phyloP scores from a whole-genome alignment of 139 green algal genomes.

The Tetraselmis chui region DNA sequence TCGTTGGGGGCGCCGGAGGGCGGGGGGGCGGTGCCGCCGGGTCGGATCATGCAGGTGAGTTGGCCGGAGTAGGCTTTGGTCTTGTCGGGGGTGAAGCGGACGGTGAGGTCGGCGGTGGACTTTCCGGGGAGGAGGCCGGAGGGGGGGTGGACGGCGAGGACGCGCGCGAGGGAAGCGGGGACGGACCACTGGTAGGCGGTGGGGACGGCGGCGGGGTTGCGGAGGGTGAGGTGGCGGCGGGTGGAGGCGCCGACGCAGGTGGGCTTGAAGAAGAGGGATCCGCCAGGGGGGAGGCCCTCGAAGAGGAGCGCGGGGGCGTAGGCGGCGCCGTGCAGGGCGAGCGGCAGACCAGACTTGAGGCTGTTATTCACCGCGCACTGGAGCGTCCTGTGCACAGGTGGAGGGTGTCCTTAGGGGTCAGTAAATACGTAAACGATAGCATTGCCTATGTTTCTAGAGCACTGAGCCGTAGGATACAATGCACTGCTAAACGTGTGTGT shows the following conservation, averaged over 20 bases:
- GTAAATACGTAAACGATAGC: too few relatives aligned
- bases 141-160: conserved; percentile 33
- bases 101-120: conserved; percentile 33
- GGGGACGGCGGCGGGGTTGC: conserved; percentile 46
- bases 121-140: conserved; percentile 44
- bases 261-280: conserved; percentile 46
- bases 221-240: conserved; percentile 35
- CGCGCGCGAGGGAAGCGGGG: conserved; percentile 24
- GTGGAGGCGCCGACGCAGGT: conserved; percentile 60
- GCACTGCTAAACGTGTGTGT: too few relatives aligned
- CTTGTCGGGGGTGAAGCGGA: conserved; percentile 39
- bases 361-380: neutral
- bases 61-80: conserved; percentile 22
- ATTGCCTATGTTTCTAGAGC: too few relatives aligned
- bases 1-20: neutral
- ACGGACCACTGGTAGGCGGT: conserved; percentile 43
- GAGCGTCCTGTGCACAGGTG: too few relatives aligned
- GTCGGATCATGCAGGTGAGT: conserved; percentile 2
- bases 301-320: conserved; percentile 30
- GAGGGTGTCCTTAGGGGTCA: too few relatives aligned
- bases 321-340: conserved; percentile 32
- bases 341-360: conserved; percentile 1
- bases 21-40: neutral
- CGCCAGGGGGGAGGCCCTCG: conserved; percentile 3
- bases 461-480: too few relatives aligned